Conservation (phyloP, 2,329 filamentous ascomycete genomes). For the Botrytis hyacinthi region DNA sequence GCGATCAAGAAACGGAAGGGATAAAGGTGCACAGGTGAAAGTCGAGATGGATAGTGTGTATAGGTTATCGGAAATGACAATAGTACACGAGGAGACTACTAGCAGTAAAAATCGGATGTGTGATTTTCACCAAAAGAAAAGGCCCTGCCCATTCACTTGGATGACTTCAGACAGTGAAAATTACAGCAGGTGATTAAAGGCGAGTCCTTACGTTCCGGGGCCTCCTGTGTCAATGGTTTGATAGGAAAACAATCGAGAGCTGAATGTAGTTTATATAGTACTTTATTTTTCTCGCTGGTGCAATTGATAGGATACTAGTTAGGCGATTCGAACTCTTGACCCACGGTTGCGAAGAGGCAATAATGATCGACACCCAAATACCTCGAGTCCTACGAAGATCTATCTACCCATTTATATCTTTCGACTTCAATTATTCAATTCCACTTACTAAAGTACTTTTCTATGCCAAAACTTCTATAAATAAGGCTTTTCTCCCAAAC, state of each 20-base stretch:
- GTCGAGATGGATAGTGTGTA: not conserved
- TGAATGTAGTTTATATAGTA: not conserved
- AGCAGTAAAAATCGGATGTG: not conserved
- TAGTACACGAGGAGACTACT: not conserved
- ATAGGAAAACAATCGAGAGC: not conserved
- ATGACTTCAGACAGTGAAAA: not conserved
- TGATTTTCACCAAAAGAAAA: accelerated
- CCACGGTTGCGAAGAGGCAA: not conserved
- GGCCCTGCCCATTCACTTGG: too few species aligned
- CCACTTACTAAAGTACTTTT: accelerated
- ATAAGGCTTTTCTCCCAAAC: constrained; percentile 6
- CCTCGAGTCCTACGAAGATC: not conserved
- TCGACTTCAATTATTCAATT: too few species aligned
- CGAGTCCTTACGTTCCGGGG: not conserved
- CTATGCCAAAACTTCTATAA: not conserved
- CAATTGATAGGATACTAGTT: not conserved
- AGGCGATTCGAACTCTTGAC: not conserved
- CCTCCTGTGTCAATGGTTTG: not conserved
- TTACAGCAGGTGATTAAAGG: not conserved
- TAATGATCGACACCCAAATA: accelerated
- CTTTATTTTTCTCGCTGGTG: not conserved
- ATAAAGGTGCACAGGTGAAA: too few species aligned
- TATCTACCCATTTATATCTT: not conserved
- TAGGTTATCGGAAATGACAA: not conserved
- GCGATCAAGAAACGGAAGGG: accelerated